phyloP scores from a whole-genome alignment of 2,329 filamentous ascomycete species.

The Monilinia vaccinii-corymbosi region DNA sequence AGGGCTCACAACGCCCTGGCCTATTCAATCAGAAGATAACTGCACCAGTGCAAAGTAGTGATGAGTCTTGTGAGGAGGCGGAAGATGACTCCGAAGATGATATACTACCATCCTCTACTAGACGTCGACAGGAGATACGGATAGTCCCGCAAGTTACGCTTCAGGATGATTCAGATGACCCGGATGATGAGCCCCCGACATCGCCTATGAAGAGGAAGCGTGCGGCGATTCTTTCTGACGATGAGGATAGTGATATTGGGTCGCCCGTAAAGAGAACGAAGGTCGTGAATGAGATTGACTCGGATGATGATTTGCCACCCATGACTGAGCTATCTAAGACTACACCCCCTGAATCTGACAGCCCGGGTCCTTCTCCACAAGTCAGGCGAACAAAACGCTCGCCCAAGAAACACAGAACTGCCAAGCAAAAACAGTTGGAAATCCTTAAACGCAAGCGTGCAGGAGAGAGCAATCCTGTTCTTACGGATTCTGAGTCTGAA shows the following conservation, averaged over 20 bases:
- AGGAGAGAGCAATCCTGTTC: constrained; percentile 32
- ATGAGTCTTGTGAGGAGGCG: background rate
- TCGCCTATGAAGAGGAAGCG: constrained; percentile 17
- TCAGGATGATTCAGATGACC: constrained; percentile 6
- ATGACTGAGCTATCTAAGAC: constrained; percentile 5
- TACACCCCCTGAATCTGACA: constrained; percentile 16
- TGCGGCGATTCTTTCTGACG: background rate
- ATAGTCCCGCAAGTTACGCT: background rate
- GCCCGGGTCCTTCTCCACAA: background rate
- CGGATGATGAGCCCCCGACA: constrained; percentile 11
- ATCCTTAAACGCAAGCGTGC: constrained; percentile 33
- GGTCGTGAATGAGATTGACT: background rate
- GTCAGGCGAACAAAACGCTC: constrained; percentile 5
- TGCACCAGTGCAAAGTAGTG: background rate
- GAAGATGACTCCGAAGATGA: constrained; percentile 14
- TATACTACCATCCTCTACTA: constrained; percentile 16
- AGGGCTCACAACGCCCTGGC: background rate
- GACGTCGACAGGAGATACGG: constrained; percentile 6
- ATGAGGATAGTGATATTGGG: background rate
- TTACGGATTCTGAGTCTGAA: constrained; percentile 32
- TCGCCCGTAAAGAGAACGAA: constrained; percentile 6
- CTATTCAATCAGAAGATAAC: constrained; percentile 1
- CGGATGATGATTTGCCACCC: constrained; percentile 5
- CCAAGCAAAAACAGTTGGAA: constrained; percentile 35
- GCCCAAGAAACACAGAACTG: constrained; percentile 28